Base-by-base conservation (phyloP, 1,284 basidiomycete species). In the Marasmius oreades region DNA sequence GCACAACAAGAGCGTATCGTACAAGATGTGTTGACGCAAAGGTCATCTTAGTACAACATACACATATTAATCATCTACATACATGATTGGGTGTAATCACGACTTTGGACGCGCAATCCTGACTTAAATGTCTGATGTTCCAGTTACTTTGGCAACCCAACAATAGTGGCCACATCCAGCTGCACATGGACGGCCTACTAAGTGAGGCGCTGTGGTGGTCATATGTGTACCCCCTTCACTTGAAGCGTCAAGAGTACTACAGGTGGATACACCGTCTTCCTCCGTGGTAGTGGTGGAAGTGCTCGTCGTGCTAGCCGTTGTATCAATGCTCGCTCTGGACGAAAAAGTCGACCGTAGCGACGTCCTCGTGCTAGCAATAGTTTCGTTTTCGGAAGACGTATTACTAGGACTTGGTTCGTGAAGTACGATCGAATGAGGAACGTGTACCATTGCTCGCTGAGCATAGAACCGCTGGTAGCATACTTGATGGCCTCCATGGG, bases 401-500 rank as follows among this genome's bases (percentile, higher is more conserved):
- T 63, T 22, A 37, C 46, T 28, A 67, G 54, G 36, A 57, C 24
- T 51, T 20, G n/a, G 42, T 51, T 37, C 61, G 46, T 16, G 59
- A 42, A 39, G 58, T 16, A 42, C 39, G 55, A 33, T 59, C 12
- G 37, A 59, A 61, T 23, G 62, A 50, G 54, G 60, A 51, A 24
- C 72, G 69, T 76, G 73, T 12, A 77, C 68, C 75, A 83, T 75
- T 0, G 84, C 80, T 28, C 77, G 77, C 34, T 75, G 71, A 59
- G 77, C 69, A 63, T 88, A 88, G 63, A 84, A 90, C 28, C 74
- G 73, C 43, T 79, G 76, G 64, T 89, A 90, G 67, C 89, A 92
- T 22, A 78, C 76, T 61, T 86, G 84, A 63, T 92, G 89, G 0
- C 89, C 90, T 0, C 89, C 90, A 60, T 92, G 89, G 48, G 80